These are phyloP conservation scores for Kalmusia sp. DNA, from an alignment of 2,329 filamentous ascomycete species.

Conservation along the genomic window DNA sequence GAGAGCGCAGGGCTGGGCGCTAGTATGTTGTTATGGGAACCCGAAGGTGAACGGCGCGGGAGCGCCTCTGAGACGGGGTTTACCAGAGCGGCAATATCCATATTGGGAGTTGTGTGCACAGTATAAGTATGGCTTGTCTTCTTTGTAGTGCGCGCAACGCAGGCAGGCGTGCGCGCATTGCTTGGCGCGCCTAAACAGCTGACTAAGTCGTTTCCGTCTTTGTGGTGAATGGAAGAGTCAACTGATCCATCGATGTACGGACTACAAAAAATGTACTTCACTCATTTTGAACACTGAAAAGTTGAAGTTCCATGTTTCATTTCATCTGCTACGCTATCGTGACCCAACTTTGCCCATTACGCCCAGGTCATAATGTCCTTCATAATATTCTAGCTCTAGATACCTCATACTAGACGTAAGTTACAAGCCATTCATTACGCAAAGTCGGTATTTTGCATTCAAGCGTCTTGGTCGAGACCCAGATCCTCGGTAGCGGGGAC, in stretches of 20 bases:
- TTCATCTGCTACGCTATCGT: conserved; percentile 10
- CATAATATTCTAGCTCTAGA: conserved; percentile 2
- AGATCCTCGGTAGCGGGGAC: conserved; percentile 59
- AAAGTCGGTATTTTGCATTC: conserved; percentile 17
- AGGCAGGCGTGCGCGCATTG: too few relatives aligned
- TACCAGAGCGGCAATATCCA: conserved; percentile 46
- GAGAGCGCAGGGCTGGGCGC: conserved; percentile 37
- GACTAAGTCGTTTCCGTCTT: conserved; percentile 1
- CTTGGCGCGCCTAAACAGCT: conserved; percentile 7
- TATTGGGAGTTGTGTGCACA: conserved; percentile 33
- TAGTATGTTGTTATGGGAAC: conserved; percentile 31
- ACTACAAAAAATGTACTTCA: not conserved
- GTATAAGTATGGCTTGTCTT: conserved; percentile 18
- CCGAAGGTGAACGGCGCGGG: conserved; percentile 41
- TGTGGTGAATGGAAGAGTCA: not conserved
- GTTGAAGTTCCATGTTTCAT: conserved; percentile 9
- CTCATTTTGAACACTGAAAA: not conserved
- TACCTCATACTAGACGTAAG: not conserved
- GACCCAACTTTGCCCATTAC: conserved; percentile 8
- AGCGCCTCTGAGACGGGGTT: conserved; percentile 40
- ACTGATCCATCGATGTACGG: too few relatives aligned
- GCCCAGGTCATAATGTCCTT: conserved; percentile 1
- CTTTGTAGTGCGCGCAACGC: conserved; percentile 12
- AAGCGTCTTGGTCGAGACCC: conserved; percentile 57
- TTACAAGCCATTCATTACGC: conserved; percentile 22